Percentiles rank a stretch among this genome's conserved stretches.
phyloP scores from a whole-genome alignment of 371 early-diverging fungal species.

The Syncephalastrum monosporum region DNA sequence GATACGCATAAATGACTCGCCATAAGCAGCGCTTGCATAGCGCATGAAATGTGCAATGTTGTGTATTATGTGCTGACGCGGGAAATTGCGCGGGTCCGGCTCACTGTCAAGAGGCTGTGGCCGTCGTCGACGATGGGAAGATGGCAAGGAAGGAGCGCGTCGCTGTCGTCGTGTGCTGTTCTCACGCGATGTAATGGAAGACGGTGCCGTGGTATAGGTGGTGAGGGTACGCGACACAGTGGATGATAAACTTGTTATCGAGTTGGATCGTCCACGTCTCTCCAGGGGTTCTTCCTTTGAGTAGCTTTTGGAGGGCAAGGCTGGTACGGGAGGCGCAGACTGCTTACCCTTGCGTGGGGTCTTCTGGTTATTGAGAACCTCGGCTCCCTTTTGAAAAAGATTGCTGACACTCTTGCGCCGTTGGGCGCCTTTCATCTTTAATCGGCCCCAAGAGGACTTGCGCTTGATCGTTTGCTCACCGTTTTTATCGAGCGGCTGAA shows the following conservation, averaged over 20 bases:
- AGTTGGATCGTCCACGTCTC: slow-evolving; percentile 26
- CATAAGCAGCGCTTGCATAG: slow-evolving; percentile 79
- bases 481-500: neutral
- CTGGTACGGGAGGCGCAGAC: slow-evolving; percentile 7
- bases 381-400: slow-evolving; percentile 16
- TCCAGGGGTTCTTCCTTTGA: too few relatives aligned
- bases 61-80: slow-evolving; percentile 63
- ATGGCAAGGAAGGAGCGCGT: slow-evolving; percentile 12
- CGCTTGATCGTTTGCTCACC: slow-evolving; percentile 10
- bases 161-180: too few relatives aligned
- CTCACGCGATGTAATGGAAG: slow-evolving; percentile 1
- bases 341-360: neutral
- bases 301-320: neutral
- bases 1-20: slow-evolving; percentile 80
- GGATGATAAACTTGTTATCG: slow-evolving; percentile 25
- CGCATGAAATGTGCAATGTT: slow-evolving; percentile 77
- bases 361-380: slow-evolving; percentile 8
- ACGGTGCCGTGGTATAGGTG: slow-evolving; percentile 18
- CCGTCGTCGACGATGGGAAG: slow-evolving; percentile 8
- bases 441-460: slow-evolving; percentile 18
- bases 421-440: slow-evolving; percentile 15
- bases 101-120: slow-evolving; percentile 17
- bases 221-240: slow-evolving; percentile 26
- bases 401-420: slow-evolving; percentile 13
- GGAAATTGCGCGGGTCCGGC: slow-evolving; percentile 45